Evolutionary conservation across 1,284 basidiomycete genomes (phyloP).

Genomic region (Peniophora sp.): DNA sequence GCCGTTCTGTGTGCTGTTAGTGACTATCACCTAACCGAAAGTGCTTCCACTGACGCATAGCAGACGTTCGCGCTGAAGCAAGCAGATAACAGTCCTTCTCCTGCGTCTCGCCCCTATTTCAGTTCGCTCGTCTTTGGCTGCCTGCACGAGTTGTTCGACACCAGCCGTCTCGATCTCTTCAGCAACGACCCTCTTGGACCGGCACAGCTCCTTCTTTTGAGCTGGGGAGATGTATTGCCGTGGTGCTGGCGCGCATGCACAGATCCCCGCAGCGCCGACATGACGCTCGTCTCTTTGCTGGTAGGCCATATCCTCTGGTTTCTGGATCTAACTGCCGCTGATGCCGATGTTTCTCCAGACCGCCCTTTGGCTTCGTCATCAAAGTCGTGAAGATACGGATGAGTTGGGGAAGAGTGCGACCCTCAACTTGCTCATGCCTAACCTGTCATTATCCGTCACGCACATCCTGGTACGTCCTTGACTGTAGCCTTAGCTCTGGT

Average conservation of each 20-base stretch:
- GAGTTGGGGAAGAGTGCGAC: neutral
- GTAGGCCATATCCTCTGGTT: slow-evolving; percentile 27
- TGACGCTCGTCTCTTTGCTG: slow-evolving; percentile 39
- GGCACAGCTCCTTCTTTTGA: slow-evolving; percentile 39
- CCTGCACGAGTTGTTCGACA: slow-evolving; percentile 31
- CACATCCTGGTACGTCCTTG: slow-evolving; percentile 6
- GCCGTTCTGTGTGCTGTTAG: slow-evolving; percentile 49
- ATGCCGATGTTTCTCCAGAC: slow-evolving; percentile 29
- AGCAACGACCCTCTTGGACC: slow-evolving; percentile 26
- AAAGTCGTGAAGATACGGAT: slow-evolving; percentile 7
- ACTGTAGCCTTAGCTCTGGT: neutral
- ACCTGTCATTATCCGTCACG: slow-evolving; percentile 3
- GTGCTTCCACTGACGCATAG: too few species aligned
- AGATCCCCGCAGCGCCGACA: slow-evolving; percentile 39
- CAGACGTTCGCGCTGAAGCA: too few species aligned
- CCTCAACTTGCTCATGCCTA: slow-evolving; percentile 4
- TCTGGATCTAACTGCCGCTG: neutral
- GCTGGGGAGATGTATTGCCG: slow-evolving; percentile 42
- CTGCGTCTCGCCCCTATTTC: slow-evolving; percentile 38
- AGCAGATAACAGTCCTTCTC: neutral
- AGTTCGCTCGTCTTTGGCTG: slow-evolving; percentile 35
- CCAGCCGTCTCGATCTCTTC: slow-evolving; percentile 12
- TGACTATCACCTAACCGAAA: neutral
- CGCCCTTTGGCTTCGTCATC: slow-evolving; percentile 38
- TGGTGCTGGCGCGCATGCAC: slow-evolving; percentile 63